Evolutionary conservation across 1,284 basidiomycete species (phyloP), one percentile per base, ranked within the genome.

Genomic region (Trichosporon sp.): DNA sequence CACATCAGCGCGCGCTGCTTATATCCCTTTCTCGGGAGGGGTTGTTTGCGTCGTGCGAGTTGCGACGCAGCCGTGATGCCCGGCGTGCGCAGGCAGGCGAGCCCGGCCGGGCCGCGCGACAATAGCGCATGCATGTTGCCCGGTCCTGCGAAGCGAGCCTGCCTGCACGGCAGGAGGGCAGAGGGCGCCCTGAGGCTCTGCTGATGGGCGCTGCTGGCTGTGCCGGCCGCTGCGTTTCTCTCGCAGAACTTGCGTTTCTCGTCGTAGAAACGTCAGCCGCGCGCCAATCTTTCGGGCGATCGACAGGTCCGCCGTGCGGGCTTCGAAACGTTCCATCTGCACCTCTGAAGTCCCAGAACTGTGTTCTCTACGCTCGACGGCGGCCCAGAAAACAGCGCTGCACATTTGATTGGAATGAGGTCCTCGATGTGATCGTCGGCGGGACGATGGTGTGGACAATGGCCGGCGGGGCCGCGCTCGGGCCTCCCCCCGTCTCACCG

Each of bases 351-450:
- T 13, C 56, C 15, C 27, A 9, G 56, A 60, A 60, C 2, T 31
- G 27, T 29, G 27, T n/a, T 11, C 6, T 3, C 15, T n/a, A 31
- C 56, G 29, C 56, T 9, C n/a, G 18, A 5, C 2, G 11, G 12
- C 8, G 3, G 29, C 31, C 56, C 27, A 60, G 56, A 60, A 32
- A 18, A 13, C 11, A 18, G 27, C 56, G 5, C 29, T 60, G 56
- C 15, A 60, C 23, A 60, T 60, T 60, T 60, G 56, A 60, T 60
- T 60, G 56, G 56, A 60, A 60, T 60, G 56, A 60, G 56, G 56
- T 60, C 56, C 18, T 60, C 29, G 13, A 29, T n/a, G 27, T 31
- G 56, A 60, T 60, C 56, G 56, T 60, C 56, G 29, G n/a, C 18
- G 1, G 29, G 13, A n/a, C 15, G 56, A 18, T 15, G 27, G 32